Conservation (phyloP, 2,329 filamentous ascomycete genomes). For the Alternaria conjuncta region DNA sequence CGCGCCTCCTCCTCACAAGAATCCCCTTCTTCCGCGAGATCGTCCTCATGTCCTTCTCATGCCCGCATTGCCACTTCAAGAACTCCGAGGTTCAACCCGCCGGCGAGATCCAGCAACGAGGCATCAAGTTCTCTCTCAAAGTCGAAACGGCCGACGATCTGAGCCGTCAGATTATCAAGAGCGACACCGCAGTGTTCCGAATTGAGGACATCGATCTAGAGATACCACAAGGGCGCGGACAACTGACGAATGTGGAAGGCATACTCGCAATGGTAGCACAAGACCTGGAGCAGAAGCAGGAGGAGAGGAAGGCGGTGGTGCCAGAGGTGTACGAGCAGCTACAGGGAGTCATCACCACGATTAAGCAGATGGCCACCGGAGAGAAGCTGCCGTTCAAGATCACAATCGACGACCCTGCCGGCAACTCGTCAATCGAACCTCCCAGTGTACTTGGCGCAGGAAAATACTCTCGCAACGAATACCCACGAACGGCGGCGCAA, state of each 20-base stretch:
- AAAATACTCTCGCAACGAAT: conserved; percentile 89
- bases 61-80: conserved; percentile 84
- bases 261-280: conserved; percentile 78
- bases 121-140: conserved; percentile 81
- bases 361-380: conserved; percentile 78
- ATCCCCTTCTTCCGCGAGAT: conserved; percentile 98
- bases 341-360: conserved; percentile 74
- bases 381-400: conserved; percentile 86
- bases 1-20: conserved; percentile 83
- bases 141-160: conserved; percentile 77
- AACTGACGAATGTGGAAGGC: conserved; percentile 93
- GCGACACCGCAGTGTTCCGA: conserved; percentile 82
- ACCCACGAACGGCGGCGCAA: conserved; percentile 80
- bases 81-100: conserved; percentile 96
- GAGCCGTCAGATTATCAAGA: conserved; percentile 87
- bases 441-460: conserved; percentile 76
- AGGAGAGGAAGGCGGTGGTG: conserved; percentile 75
- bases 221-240: conserved; percentile 87
- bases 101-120: conserved; percentile 88
- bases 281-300: conserved; percentile 82
- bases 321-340: conserved; percentile 83
- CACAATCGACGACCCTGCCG: conserved; percentile 86
- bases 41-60: conserved; percentile 95
- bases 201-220: conserved; percentile 93
- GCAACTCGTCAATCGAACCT: conserved; percentile 96